A percentile compares a stretch with the other conserved stretches of the same genome.
Conservation (phyloP, 148 eudicot species). For the Drosera capensis region DNA sequence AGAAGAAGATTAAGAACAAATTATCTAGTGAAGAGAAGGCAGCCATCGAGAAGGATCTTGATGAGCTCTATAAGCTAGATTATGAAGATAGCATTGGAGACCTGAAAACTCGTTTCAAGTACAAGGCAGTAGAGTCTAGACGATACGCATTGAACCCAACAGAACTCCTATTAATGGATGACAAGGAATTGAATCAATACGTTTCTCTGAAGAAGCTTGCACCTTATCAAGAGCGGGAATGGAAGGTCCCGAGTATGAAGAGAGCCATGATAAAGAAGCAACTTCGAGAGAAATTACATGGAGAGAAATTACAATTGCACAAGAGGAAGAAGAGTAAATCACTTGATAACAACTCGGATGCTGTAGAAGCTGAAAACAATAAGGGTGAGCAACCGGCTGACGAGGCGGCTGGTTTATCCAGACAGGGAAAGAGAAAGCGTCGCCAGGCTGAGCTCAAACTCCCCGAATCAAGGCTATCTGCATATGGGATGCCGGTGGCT, state of each 20-base stretch:
- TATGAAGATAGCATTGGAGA: conserved; percentile 80
- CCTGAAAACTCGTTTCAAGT: conserved; percentile 78
- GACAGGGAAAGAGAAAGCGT: too few species aligned
- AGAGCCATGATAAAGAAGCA: conserved; percentile 21
- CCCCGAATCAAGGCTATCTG: neutral
- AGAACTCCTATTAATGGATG: conserved; percentile 54
- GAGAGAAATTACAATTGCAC: conserved; percentile 9
- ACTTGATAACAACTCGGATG: too few species aligned
- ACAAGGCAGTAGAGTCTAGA: conserved; percentile 39
- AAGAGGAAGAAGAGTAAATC: conserved; percentile 17
- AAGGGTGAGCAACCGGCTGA: too few species aligned
- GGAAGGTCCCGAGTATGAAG: conserved; percentile 50
- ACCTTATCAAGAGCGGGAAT: conserved; percentile 70
- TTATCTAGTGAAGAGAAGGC: conserved; percentile 30
- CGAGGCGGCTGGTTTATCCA: too few species aligned
- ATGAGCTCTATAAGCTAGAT: conserved; percentile 70
- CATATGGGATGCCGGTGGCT: too few species aligned
- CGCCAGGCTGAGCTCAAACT: neutral
- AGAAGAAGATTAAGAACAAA: conserved; percentile 42
- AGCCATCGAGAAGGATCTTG: conserved; percentile 49
- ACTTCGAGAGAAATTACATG: conserved; percentile 13
- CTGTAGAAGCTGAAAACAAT: too few species aligned
- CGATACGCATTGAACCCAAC: conserved; percentile 44
- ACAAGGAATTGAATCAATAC: conserved; percentile 78
- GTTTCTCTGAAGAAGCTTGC: conserved; percentile 81